Conservation (phyloP, 2,329 filamentous ascomycete genomes). For the Hymenoscyphus scutula region DNA sequence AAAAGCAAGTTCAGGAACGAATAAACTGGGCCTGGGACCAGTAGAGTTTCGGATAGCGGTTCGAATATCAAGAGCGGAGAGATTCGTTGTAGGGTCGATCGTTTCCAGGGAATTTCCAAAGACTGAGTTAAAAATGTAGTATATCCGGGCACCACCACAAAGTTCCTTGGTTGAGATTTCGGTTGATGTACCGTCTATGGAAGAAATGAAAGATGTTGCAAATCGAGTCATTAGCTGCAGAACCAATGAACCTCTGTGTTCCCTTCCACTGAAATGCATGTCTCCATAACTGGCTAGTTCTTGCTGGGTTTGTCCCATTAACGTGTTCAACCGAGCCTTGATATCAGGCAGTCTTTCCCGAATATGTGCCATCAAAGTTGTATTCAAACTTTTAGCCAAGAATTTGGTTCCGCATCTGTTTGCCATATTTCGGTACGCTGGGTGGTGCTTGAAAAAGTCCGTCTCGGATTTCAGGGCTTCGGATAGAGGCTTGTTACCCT, state of each 20-base stretch:
- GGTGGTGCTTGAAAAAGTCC: conserved; percentile 96
- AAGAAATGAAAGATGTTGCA: conserved; percentile 95
- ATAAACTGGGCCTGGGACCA: conserved; percentile 89
- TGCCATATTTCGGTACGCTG: conserved; percentile 95
- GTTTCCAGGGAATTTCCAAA: conserved; percentile 95
- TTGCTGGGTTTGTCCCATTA: conserved; percentile 99
- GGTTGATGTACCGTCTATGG: conserved; percentile 96
- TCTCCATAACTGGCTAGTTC: conserved; percentile 97
- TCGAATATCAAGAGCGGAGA: conserved; percentile 90
- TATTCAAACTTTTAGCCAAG: conserved; percentile 90
- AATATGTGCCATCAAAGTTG: conserved; percentile 93
- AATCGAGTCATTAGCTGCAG: conserved; percentile 98
- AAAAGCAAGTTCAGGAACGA: conserved; percentile 96
- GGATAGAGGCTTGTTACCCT: conserved; percentile 89
- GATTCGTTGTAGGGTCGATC: conserved; percentile 93
- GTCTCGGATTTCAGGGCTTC: conserved; percentile 86
- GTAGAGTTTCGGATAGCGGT: conserved; percentile 98
- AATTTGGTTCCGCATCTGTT: conserved; percentile 91
- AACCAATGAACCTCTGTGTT: conserved; percentile 92
- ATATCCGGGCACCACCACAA: conserved; percentile 37
- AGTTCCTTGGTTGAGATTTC: conserved; percentile 92
- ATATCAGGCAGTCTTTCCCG: conserved; percentile 94
- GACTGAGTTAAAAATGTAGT: conserved; percentile 38
- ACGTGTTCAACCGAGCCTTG: conserved; percentile 92
- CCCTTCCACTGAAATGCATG: conserved; percentile 95